Base-by-base conservation (phyloP, 2,329 filamentous ascomycete genomes). In the Claviceps africana region DNA sequence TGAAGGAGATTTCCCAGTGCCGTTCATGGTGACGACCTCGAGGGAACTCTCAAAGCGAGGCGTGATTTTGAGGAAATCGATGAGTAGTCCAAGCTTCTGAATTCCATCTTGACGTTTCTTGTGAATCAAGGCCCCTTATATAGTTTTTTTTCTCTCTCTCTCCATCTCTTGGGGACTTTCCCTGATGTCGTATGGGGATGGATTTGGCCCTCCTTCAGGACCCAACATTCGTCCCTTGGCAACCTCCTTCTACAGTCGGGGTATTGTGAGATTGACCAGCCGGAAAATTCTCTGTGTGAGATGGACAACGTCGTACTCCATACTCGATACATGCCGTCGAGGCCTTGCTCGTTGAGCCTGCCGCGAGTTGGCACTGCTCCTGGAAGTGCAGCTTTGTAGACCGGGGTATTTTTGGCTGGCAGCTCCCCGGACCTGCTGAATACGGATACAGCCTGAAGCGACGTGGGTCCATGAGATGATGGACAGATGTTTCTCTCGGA, bases 261-360 rank as follows among this genome's bases (percentile, higher is more conserved):
- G 17, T 33, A 53, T 47, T 53, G 4, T 33, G 44, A 48, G 25
- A 50, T 46, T 22, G 48, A 31, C 45, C 46, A 40, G 45, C 30
- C 45, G 48, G 48, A 54, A 48, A 51, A 58, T 51, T 22, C 59
- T 56, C 58, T 56, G 51, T 57, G 52, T 47, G 25, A 53, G 52
- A 47, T 50, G 47, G 45, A 42, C 33, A 45, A 22, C 52, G 47
- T 54, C 44, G 31, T 37, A 48, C 48, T 51, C 47, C 48, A n/a
- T n/a, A n/a, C n/a, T n/a, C n/a, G n/a, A n/a, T 43, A 48, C 48
- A 54, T 54, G 39, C 52, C 33, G 51, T 51, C 39, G 49, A 17
- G 44, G 49, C 28, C 33, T 31, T 47, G 45, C 37, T 51, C 44
- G 25, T 43, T 39, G 45, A 47, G 45, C 33, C 49, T 48, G 49